Evolutionary conservation across 2,329 filamentous ascomycete genomes (phyloP).

Genomic region (Fusarium napiforme): DNA sequence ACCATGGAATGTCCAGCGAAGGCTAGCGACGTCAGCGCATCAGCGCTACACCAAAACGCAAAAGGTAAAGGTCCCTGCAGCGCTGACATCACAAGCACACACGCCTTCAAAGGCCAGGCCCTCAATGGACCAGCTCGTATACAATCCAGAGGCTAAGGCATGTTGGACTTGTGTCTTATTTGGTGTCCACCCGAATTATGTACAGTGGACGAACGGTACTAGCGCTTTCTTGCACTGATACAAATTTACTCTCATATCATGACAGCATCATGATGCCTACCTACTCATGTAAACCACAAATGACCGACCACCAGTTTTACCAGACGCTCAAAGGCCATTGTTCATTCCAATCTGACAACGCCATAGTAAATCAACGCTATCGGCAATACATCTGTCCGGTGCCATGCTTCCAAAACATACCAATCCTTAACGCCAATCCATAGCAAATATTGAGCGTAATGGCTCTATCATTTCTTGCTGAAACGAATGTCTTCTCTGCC

Average conservation of each 20-base stretch:
- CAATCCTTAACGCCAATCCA: slow-evolving; percentile 26
- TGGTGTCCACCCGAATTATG: not conserved
- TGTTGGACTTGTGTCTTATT: not conserved
- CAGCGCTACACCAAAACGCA: slow-evolving; percentile 31
- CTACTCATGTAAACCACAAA: not conserved
- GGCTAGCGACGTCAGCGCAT: slow-evolving; percentile 42
- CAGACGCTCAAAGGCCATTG: not conserved
- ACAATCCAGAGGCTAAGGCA: not conserved
- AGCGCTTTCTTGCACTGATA: not conserved
- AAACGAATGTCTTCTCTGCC: not conserved
- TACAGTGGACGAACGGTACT: not conserved
- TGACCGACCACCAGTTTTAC: not conserved
- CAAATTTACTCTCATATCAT: slow-evolving; percentile 9
- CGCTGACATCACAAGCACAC: slow-evolving; percentile 35
- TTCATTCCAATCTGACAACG: slow-evolving; percentile 20
- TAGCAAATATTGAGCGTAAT: not conserved
- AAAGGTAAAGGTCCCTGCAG: slow-evolving; percentile 8
- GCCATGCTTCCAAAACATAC: slow-evolving; percentile 30
- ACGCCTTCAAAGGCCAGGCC: slow-evolving; percentile 5
- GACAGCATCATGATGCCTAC: slow-evolving; percentile 8
- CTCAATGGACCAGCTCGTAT: not conserved
- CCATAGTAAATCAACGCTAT: slow-evolving; percentile 15
- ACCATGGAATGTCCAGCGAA: slow-evolving; percentile 24
- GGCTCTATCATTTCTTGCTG: not conserved
- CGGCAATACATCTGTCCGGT: slow-evolving; percentile 5